phyloP scores from a whole-genome alignment of 2,329 filamentous ascomycete genomes.

The Diplodia sapinea region DNA sequence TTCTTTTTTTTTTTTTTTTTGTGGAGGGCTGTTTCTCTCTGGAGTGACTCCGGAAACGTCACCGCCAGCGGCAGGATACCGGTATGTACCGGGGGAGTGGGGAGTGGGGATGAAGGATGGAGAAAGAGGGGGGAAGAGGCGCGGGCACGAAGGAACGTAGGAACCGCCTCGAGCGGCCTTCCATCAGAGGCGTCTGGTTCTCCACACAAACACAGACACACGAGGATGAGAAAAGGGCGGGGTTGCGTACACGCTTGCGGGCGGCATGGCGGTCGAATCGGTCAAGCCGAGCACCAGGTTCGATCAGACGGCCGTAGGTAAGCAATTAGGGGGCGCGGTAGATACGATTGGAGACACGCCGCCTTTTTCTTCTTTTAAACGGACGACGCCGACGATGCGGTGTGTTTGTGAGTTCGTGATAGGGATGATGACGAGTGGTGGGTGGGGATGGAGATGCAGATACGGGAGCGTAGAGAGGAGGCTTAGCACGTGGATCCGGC shows the following conservation, averaged over 20 bases:
- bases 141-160: not conserved
- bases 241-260: not conserved
- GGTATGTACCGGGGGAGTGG: not conserved
- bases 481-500: not conserved
- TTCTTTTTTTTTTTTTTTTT: not conserved
- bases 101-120: too few species aligned
- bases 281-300: too few species aligned
- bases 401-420: not conserved
- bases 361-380: not conserved
- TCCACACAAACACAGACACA: not conserved
- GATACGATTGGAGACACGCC: not conserved
- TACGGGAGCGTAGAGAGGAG: not conserved
- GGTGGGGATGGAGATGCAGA: not conserved
- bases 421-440: not conserved
- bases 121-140: not conserved
- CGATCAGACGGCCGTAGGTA: not conserved
- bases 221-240: not conserved
- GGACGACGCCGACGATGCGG: not conserved
- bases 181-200: not conserved
- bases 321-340: not conserved
- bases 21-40: too few species aligned
- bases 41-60: not conserved
- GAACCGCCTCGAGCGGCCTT: not conserved
- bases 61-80: not conserved
- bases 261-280: not conserved